Evolutionary conservation across 208 protist genomes (phyloP).

Genomic region (Blechomonas ayalai): DNA sequence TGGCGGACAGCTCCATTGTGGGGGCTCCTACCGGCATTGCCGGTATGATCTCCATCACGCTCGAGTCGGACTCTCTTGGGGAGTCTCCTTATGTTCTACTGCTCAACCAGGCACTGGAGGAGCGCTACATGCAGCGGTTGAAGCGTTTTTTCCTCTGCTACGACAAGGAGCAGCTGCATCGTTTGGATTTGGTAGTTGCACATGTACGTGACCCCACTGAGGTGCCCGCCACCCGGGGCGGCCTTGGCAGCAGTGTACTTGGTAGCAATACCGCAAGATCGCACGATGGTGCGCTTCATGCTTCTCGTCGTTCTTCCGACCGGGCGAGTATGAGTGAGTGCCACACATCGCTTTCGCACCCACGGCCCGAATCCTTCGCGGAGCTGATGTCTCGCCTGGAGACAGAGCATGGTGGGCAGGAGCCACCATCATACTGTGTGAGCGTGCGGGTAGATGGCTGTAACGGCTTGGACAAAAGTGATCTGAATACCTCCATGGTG

Average conservation of each 20-base stretch:
- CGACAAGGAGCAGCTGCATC: constrained; percentile 32
- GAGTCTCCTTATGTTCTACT: constrained; percentile 13
- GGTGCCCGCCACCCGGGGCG: too few species aligned
- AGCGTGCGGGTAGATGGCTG: constrained; percentile 52
- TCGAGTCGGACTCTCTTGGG: constrained; percentile 53
- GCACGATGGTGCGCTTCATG: too few species aligned
- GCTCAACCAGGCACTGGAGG: constrained; percentile 31
- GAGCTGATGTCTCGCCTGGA: constrained; percentile 47
- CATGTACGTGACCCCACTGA: constrained; percentile 42
- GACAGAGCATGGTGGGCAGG: constrained; percentile 25
- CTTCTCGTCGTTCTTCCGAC: too few species aligned
- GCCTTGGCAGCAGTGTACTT: too few species aligned
- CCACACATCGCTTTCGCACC: constrained; percentile 2
- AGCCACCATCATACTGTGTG: constrained; percentile 26
- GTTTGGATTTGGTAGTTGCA: constrained; percentile 62
- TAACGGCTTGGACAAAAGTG: constrained; percentile 44
- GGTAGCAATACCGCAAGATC: too few species aligned
- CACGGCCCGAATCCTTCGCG: constrained; percentile 41
- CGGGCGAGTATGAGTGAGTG: not conserved
- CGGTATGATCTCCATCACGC: constrained; percentile 59
- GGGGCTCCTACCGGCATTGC: constrained; percentile 25
- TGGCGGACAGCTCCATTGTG: constrained; percentile 3
- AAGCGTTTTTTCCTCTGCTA: constrained; percentile 51
- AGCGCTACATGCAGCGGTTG: constrained; percentile 31
- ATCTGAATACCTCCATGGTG: constrained; percentile 32